Conservation (phyloP, 129 eudicot genomes). For the Centaurea solstitialis region DNA sequence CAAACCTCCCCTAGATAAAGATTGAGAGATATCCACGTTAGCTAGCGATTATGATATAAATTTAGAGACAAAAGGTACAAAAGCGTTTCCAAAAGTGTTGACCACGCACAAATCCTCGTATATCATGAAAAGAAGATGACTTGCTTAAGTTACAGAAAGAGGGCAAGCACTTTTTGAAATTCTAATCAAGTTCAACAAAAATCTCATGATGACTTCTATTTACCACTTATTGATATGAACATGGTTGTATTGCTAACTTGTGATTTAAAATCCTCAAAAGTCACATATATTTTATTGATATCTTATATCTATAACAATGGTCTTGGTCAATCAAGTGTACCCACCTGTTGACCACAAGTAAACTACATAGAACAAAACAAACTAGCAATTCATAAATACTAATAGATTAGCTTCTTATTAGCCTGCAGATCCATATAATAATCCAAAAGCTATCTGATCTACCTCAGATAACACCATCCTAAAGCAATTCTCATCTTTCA, state of each 20-base stretch:
- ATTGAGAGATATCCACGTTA: not conserved
- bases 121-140: not conserved
- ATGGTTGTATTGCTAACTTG: not conserved
- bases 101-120: not conserved
- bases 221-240: not conserved
- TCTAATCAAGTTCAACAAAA: not conserved
- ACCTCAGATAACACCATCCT: slow-evolving; percentile 21
- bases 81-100: not conserved
- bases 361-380: not conserved
- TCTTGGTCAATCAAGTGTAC: slow-evolving; percentile 9
- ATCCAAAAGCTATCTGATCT: not conserved
- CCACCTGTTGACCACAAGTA: slow-evolving; percentile 5
- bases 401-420: too few species aligned
- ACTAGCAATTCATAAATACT: not conserved
- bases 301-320: slow-evolving; percentile 5
- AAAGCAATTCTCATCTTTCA: not conserved
- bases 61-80: not conserved
- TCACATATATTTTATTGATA: not conserved
- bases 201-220: not conserved
- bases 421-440: not conserved
- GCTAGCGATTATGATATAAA: slow-evolving; percentile 4
- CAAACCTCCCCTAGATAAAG: slow-evolving; percentile 21
- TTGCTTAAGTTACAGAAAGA: not conserved
- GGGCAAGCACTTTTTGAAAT: not conserved
- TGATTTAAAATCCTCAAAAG: slow-evolving; percentile 6